These are phyloP conservation scores for Plasmodium cynomolgi DNA, from an alignment of 169 alveolate species.

Conservation along the genomic window DNA sequence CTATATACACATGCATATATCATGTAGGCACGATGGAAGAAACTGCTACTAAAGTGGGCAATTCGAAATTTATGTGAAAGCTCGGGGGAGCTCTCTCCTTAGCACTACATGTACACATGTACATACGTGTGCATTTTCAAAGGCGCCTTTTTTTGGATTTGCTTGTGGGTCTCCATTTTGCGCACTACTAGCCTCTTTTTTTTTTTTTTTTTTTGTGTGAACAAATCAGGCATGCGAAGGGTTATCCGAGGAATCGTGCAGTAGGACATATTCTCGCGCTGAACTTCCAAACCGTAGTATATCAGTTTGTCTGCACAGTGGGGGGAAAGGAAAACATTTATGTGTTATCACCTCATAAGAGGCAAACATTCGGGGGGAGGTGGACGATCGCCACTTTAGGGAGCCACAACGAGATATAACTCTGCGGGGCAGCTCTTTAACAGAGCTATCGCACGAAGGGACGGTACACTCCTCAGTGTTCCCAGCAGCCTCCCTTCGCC, in stretches of 20 bases:
- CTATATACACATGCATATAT: neutral
- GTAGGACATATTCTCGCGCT: constrained; percentile 46
- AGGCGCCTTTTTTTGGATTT: neutral
- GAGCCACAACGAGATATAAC: neutral
- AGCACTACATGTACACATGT: neutral
- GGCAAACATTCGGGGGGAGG: neutral
- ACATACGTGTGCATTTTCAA: neutral
- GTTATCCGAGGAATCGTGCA: constrained; percentile 16
- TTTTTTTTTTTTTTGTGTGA: constrained; percentile 13
- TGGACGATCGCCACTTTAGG: neutral
- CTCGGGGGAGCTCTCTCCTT: neutral
- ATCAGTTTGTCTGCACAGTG: constrained; percentile 27
- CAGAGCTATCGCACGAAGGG: neutral
- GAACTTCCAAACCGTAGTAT: constrained; percentile 60
- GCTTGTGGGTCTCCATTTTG: neutral
- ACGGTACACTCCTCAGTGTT: neutral
- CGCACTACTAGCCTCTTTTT: neutral
- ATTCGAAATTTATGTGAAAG: neutral
- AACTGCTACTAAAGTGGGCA: neutral
- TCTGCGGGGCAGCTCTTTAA: neutral
- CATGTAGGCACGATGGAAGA: neutral
- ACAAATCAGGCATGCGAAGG: neutral
- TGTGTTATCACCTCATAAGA: neutral
- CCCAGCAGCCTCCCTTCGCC: neutral
- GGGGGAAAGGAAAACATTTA: neutral